Evolutionary conservation across 805 yeast species (phyloP), one percentile per base, ranked within the genome.

Genomic region (Priceomyces carsonii): DNA sequence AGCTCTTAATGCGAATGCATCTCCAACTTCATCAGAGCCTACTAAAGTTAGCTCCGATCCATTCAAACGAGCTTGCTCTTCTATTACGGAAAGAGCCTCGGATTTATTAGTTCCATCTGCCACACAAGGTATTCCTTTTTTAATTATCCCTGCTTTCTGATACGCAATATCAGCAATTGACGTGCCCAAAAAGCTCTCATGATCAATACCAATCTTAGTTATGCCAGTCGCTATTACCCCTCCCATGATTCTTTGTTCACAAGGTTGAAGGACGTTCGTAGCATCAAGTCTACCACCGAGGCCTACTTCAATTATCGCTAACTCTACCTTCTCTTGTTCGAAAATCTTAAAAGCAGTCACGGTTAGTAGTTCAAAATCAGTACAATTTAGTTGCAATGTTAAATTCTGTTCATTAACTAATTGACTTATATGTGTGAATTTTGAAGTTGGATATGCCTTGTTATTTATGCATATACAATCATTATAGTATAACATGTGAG

Each of bases 241-340:
- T 12, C 38, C 46, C 5, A 21, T 8, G 3, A 18, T 26, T 8
- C 43, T 43, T 5, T 42, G 41, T 14, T 37, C 23, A 16, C 39
- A 36, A 0, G 71, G 53, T 8, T 47, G 50, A 18, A 83, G 55
- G 0, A 85, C 85, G 62, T 91, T 91, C 0, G 99, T 91, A 1
- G 97, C 87, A 59, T 91, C 99, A 8, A 79, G 55, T 26, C 85
- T 59, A 0, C 99, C 99, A 2, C 99, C 99, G 5, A 93, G 64
- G 0, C 99, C 99, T 3, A 89, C 97, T 57, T 91, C 99, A n/a
- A 91, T 60, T 1, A 91, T 78, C 0, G 95, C 96, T 36, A 84
- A 62, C 16, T 82, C 80, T 5, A 89, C 83, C 1, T 71, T 58
- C 27, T 69, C 67, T 8, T 71, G 50, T 24, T 70, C 69, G 56